phyloP scores from a whole-genome alignment of 2,329 filamentous ascomycete species.

The Dothistroma septosporum region DNA sequence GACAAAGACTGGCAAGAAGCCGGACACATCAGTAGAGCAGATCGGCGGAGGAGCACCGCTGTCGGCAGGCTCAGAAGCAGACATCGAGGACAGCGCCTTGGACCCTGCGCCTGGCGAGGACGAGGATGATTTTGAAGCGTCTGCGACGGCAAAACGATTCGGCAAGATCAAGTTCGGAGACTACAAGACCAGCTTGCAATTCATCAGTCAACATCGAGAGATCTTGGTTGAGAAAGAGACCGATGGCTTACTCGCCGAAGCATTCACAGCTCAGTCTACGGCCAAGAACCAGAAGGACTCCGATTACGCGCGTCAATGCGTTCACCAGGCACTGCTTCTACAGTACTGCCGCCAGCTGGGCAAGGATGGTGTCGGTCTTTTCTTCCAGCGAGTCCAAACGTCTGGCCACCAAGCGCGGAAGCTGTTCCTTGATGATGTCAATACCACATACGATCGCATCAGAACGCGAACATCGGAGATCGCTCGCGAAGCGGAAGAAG shows the following conservation, averaged over 20 bases:
- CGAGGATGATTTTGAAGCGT: constrained; percentile 72
- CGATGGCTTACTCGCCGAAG: constrained; percentile 83
- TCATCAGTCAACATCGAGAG: constrained; percentile 71
- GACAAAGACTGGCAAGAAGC: constrained; percentile 34
- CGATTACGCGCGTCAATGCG: constrained; percentile 76
- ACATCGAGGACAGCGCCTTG: constrained; percentile 52
- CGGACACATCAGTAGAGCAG: constrained; percentile 50
- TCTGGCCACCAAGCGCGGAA: constrained; percentile 84
- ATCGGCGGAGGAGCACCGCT: constrained; percentile 17
- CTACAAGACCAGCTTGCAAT: constrained; percentile 68
- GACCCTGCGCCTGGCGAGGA: constrained; percentile 41
- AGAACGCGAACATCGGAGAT: constrained; percentile 72
- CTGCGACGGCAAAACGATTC: constrained; percentile 74
- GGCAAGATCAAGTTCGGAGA: constrained; percentile 71
- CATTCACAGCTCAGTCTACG: constrained; percentile 82
- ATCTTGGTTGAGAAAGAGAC: constrained; percentile 82
- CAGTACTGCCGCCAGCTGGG: constrained; percentile 94
- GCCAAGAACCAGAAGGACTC: constrained; percentile 47
- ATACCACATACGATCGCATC: constrained; percentile 80
- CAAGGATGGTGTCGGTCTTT: constrained; percentile 79
- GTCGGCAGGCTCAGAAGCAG: constrained; percentile 56
- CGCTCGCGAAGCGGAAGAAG: constrained; percentile 54
- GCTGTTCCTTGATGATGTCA: constrained; percentile 89
- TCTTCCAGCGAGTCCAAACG: constrained; percentile 94
- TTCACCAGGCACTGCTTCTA: constrained; percentile 86